Percentiles rank a stretch among this genome's conserved stretches.
phyloP scores from a whole-genome alignment of 164 flowering plant species.

The Vitis rotundifolia region DNA sequence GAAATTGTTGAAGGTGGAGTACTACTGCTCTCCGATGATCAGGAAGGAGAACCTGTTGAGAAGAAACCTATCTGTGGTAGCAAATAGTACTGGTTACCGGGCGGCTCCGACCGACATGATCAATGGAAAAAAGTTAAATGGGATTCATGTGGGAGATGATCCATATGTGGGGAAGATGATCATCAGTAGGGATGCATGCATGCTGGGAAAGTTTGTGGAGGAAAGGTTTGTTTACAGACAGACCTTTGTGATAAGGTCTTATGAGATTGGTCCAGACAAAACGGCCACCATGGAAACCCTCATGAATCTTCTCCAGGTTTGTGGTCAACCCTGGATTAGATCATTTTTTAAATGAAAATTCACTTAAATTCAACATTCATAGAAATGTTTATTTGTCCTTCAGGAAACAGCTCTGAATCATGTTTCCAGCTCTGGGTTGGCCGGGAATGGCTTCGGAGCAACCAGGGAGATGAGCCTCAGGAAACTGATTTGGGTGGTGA shows the following conservation, averaged over 20 bases:
- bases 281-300: conserved; percentile 88
- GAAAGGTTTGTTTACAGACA: conserved; percentile 61
- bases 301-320: conserved; percentile 82
- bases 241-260: conserved; percentile 66
- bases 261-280: conserved; percentile 81
- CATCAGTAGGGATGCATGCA: conserved; percentile 13
- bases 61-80: conserved; percentile 17
- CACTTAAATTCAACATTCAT: too few relatives aligned
- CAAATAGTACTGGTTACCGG: conserved; percentile 14
- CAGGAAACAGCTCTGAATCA: conserved; percentile 87
- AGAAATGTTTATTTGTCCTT: not conserved
- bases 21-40: too few relatives aligned
- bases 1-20: not conserved
- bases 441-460: conserved; percentile 73
- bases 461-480: conserved; percentile 74
- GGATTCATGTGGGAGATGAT: conserved; percentile 25
- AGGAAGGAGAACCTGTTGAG: too few relatives aligned
- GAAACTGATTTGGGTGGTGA: conserved; percentile 81
- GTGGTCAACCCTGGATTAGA: not conserved
- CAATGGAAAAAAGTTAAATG: conserved; percentile 61
- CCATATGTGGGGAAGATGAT: conserved; percentile 7
- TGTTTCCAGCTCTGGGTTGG: conserved; percentile 63
- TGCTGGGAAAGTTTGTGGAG: conserved; percentile 62
- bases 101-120: conserved; percentile 25
- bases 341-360: not conserved